Percentiles rank a stretch among this genome's conserved stretches.
phyloP scores from a whole-genome alignment of 768 basidiomycete species.

The Dacryopinax primogenitus region DNA sequence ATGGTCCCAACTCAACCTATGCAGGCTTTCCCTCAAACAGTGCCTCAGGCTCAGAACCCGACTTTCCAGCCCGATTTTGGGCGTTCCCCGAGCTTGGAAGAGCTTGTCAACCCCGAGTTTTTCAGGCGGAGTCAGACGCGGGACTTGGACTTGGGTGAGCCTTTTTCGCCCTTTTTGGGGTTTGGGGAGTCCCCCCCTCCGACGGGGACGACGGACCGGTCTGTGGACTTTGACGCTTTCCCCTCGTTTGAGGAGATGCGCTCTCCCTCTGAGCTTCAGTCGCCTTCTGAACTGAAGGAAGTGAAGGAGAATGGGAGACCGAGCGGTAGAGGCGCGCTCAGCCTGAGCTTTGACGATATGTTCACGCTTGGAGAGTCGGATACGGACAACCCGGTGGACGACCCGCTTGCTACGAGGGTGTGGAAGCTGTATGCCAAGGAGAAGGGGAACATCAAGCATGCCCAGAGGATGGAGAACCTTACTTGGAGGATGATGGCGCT shows the following conservation, averaged over 20 bases:
- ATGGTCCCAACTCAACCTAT: not conserved
- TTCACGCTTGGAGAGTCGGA: not conserved
- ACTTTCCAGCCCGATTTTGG: conserved; percentile 4
- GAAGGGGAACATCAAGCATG: conserved; percentile 79
- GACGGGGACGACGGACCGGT: not conserved
- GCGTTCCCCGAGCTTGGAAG: not conserved
- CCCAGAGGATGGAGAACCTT: conserved; percentile 92
- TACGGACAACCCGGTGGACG: conserved; percentile 35
- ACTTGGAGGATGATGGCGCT: conserved; percentile 99
- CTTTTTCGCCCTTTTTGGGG: not conserved
- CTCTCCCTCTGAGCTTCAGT: too few species aligned
- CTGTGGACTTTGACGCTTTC: not conserved
- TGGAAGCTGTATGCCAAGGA: conserved; percentile 94
- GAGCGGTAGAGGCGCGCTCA: not conserved
- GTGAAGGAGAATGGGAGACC: too few species aligned
- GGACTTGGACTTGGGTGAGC: not conserved
- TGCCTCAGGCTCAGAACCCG: too few species aligned
- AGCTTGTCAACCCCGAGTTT: not conserved
- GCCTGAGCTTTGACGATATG: conserved; percentile 5
- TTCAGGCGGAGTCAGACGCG: not conserved
- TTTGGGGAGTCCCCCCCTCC: not conserved
- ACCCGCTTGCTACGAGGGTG: conserved; percentile 87
- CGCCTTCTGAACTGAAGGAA: too few species aligned
- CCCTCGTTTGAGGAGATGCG: too few species aligned
- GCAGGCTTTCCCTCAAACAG: too few species aligned